phyloP scores from a whole-genome alignment of 2,329 filamentous ascomycete genomes.

The Proliferodiscus dingleyae region DNA sequence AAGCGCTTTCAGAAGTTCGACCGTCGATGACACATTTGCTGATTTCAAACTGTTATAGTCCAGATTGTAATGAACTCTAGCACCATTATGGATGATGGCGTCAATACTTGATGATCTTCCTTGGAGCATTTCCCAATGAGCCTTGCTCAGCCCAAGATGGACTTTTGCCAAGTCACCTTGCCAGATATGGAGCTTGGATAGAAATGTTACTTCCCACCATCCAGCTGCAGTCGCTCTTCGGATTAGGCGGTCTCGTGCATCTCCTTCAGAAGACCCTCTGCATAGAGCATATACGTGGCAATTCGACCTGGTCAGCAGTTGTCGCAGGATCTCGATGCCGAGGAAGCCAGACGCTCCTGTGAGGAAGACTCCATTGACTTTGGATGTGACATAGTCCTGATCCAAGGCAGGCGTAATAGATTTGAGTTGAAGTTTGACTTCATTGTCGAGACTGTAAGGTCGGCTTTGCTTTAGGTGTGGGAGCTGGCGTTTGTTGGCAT shows the following conservation, averaged over 20 bases:
- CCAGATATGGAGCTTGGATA: constrained; percentile 22
- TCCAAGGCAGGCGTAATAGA: too few relatives aligned
- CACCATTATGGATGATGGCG: constrained; percentile 74
- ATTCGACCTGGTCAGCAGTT: constrained; percentile 12
- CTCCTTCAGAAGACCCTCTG: constrained; percentile 7
- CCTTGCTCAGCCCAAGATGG: constrained; percentile 61
- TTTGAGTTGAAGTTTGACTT: too few relatives aligned
- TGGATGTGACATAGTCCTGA: too few relatives aligned
- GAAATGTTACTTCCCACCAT: constrained; percentile 22
- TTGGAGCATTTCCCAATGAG: constrained; percentile 58
- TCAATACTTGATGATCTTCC: constrained; percentile 50
- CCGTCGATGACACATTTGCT: constrained; percentile 63
- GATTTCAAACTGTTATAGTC: constrained; percentile 64
- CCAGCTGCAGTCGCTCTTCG: constrained; percentile 12
- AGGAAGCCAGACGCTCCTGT: constrained; percentile 23
- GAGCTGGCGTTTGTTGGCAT: background rate
- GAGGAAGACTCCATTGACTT: constrained; percentile 21
- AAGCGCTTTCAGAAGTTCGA: constrained; percentile 20
- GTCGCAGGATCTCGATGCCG: constrained; percentile 20
- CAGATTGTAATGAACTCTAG: constrained; percentile 72
- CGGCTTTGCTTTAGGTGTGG: background rate
- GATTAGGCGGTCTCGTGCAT: constrained; percentile 6
- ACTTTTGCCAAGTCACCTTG: constrained; percentile 68
- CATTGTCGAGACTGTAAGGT: background rate
- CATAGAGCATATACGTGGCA: constrained; percentile 19